Conservation (phyloP, 1,284 basidiomycete genomes). For the Microbotryum scabiosae region DNA sequence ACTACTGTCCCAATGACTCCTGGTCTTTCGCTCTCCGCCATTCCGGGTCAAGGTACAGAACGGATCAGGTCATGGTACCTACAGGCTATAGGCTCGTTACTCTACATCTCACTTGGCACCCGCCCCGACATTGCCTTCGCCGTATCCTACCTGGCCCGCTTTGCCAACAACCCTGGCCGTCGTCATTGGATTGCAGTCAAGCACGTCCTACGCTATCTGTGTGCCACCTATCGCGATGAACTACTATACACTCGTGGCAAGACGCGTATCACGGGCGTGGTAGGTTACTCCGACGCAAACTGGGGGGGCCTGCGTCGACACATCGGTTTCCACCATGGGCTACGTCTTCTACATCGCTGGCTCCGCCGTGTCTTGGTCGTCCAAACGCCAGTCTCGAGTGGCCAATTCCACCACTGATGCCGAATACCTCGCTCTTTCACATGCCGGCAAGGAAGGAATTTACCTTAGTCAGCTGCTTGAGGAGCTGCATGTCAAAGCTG, state of each 20-base stretch:
- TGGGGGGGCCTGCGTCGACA: slow-evolving; percentile 1
- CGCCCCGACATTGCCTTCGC: slow-evolving; percentile 39
- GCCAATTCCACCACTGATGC: slow-evolving; percentile 42
- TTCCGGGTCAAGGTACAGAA: neutral
- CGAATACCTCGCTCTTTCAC: slow-evolving; percentile 44
- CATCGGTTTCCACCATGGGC: too few species aligned
- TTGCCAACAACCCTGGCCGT: slow-evolving; percentile 31
- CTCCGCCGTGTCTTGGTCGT: too few species aligned
- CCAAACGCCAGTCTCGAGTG: slow-evolving; percentile 32
- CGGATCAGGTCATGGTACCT: slow-evolving; percentile 1
- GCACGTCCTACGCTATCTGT: slow-evolving; percentile 38
- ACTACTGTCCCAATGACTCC: slow-evolving; percentile 3
- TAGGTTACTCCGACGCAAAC: slow-evolving; percentile 2
- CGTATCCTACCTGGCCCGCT: slow-evolving; percentile 37
- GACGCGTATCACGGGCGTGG: neutral
- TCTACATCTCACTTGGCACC: slow-evolving; percentile 38
- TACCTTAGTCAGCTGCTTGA: slow-evolving; percentile 39
- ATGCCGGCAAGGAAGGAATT: too few species aligned
- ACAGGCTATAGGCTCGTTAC: slow-evolving; percentile 34
- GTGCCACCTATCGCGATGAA: slow-evolving; percentile 31
- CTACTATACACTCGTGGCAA: slow-evolving; percentile 19
- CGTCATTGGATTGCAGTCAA: slow-evolving; percentile 35
- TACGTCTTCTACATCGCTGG: too few species aligned
- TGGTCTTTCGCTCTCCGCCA: slow-evolving; percentile 3
- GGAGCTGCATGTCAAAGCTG: slow-evolving; percentile 22